Evolutionary conservation across 441 rosid genomes (phyloP).

Genomic region (Gossypium schwendimanii): DNA sequence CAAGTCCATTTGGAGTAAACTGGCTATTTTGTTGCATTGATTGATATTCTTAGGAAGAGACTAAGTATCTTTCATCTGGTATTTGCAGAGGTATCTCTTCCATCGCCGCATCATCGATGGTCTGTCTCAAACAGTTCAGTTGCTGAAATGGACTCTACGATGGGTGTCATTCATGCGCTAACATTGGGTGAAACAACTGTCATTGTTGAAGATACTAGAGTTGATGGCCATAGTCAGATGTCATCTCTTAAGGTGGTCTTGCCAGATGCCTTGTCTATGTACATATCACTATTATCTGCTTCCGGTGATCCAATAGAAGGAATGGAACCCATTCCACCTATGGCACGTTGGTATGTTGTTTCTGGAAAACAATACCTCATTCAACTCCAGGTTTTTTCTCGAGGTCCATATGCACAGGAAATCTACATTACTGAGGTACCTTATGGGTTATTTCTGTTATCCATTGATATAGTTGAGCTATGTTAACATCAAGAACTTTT

Average conservation of each 20-base stretch:
- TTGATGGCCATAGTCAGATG: slow-evolving; percentile 74
- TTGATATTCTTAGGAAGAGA: slow-evolving; percentile 13
- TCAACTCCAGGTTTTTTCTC: slow-evolving; percentile 65
- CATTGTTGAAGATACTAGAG: slow-evolving; percentile 80
- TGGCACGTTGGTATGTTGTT: slow-evolving; percentile 69
- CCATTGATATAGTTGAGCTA: background rate
- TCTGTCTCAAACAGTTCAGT: slow-evolving; percentile 62
- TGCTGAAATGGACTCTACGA: slow-evolving; percentile 58
- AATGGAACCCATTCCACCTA: slow-evolving; percentile 45
- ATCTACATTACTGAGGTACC: slow-evolving; percentile 81
- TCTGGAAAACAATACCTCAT: slow-evolving; percentile 64
- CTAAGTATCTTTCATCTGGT: slow-evolving; percentile 20
- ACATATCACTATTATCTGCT: slow-evolving; percentile 46
- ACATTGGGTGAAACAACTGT: slow-evolving; percentile 70
- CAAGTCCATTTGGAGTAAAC: background rate
- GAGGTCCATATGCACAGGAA: slow-evolving; percentile 61
- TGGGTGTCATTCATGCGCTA: slow-evolving; percentile 54
- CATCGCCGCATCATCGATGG: slow-evolving; percentile 81
- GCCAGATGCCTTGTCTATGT: slow-evolving; percentile 60
- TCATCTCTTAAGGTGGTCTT: slow-evolving; percentile 77
- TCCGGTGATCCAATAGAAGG: slow-evolving; percentile 57
- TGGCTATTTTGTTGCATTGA: slow-evolving; percentile 8
- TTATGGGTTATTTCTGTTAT: slow-evolving; percentile 14
- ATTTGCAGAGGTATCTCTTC: slow-evolving; percentile 70
- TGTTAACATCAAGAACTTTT: slow-evolving; percentile 9